Conservation (phyloP, 140 eudicot species). For the Stevia rebaudiana region DNA sequence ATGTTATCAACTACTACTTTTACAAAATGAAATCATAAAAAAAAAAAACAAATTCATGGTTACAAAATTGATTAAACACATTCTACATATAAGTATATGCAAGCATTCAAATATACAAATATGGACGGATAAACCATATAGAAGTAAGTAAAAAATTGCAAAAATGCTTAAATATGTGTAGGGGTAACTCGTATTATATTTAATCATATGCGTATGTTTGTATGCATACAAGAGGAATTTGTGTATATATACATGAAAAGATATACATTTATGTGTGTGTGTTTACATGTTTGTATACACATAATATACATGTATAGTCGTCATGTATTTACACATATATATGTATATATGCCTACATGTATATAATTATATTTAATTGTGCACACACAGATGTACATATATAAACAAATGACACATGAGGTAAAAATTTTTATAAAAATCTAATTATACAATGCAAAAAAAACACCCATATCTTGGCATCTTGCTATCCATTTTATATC, state of each 20-base stretch:
- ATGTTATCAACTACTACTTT: neutral
- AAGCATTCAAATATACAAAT: neutral
- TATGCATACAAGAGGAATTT: neutral
- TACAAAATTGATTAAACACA: neutral
- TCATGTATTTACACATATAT: neutral
- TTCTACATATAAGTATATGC: neutral
- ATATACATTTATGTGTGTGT: neutral
- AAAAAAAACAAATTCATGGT: too few species aligned
- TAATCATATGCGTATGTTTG: neutral
- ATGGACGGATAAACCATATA: neutral
- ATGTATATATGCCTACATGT: neutral
- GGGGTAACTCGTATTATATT: neutral
- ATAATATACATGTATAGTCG: neutral
- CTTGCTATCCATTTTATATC: neutral
- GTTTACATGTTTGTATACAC: neutral
- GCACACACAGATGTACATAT: neutral
- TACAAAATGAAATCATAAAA: too few species aligned
- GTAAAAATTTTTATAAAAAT: neutral
- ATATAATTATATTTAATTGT: neutral
- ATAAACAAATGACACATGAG: neutral
- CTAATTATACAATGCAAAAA: neutral
- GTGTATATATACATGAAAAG: neutral
- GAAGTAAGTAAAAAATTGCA: too few species aligned
- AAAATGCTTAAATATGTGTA: neutral
- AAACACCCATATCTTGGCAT: slow-evolving; percentile 6